Base-by-base conservation (phyloP, 805 yeast species). In the Myxozyma melibiosi region DNA sequence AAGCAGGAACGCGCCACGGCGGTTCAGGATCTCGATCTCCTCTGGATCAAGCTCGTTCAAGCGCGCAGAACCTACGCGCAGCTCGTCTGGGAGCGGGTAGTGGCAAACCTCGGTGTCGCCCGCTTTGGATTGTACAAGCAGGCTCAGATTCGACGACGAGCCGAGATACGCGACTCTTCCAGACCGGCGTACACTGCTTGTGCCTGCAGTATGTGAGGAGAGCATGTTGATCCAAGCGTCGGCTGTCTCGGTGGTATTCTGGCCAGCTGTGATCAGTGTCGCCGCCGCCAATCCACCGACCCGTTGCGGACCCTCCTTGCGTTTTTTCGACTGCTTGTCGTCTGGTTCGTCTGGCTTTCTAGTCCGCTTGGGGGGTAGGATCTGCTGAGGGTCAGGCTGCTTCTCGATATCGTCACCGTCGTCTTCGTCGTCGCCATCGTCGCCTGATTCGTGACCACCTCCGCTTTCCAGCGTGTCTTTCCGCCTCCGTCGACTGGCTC, bases 21-120 rank as follows among this genome's bases (percentile, higher is more conserved):
- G 48, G 37, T 82, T 79, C 59, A 88, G 73, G 41, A 84, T 78
- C 66, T 84, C 85, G 66, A 85, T 74, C 62, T 87, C 91, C 25
- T 80, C 85, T 2, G 82, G 76, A 65, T 83, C 86, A 13, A 76
- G 61, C 27, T 66, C 69, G 48, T 67, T 67, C 43, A 67, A 55
- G 24, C 69, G 61, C 43, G 57, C 73, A 66, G 61, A 63, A 47
- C 58, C 68, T 58, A 50, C 66, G 55, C 58, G 62, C 31, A 35
- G 61, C 55, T 37, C 69, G 42, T 55, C 68, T 9, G 70, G 67
- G 13, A 67, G 56, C 13, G 71, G 65, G 43, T 64, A 64, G 39
- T 80, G 72, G 63, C 74, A 77, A 24, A 78, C 71, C 64, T 82
- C 84, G 49, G 78, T 75, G 27, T 64, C 66, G 13, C 66, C 63